Percentiles rank a stretch among this genome's conserved stretches.
Conservation (phyloP, 2,329 filamentous ascomycete genomes). For the Fusarium sterilihyphosum region DNA sequence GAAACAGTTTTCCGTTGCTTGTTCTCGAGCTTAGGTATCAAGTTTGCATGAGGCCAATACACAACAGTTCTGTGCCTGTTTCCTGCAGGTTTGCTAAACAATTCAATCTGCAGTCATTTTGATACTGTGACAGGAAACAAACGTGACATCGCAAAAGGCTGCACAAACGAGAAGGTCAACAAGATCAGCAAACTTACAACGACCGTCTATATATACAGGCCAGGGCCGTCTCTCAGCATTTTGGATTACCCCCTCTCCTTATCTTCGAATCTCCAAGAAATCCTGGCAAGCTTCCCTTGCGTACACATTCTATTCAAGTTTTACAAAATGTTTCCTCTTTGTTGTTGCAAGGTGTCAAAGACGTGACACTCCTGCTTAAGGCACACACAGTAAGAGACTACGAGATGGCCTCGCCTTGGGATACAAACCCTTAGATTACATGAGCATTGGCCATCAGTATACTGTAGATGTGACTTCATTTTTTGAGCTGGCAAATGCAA, state of each 20-base stretch:
- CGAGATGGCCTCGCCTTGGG: not conserved
- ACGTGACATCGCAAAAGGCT: not conserved
- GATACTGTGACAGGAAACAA: not conserved
- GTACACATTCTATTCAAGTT: not conserved
- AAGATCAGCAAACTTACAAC: not conserved
- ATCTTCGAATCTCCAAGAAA: fast-evolving
- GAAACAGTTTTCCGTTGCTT: too few species aligned
- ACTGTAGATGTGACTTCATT: not conserved
- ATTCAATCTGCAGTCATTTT: fast-evolving
- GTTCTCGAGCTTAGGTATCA: not conserved
- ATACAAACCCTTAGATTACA: fast-evolving
- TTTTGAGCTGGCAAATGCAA: not conserved
- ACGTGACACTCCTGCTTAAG: not conserved
- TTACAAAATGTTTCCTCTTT: not conserved
- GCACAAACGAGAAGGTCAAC: too few species aligned
- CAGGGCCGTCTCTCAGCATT: not conserved
- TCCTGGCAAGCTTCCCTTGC: not conserved
- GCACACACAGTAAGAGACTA: not conserved
- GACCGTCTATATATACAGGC: not conserved
- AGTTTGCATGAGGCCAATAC: not conserved
- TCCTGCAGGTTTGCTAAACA: fast-evolving
- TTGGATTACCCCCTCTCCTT: not conserved
- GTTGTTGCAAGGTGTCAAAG: fast-evolving
- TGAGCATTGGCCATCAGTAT: fast-evolving
- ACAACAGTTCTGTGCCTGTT: not conserved